Evolutionary conservation across 1,139 yeast species (phyloP).

Genomic region (Meyerozyma sp.): DNA sequence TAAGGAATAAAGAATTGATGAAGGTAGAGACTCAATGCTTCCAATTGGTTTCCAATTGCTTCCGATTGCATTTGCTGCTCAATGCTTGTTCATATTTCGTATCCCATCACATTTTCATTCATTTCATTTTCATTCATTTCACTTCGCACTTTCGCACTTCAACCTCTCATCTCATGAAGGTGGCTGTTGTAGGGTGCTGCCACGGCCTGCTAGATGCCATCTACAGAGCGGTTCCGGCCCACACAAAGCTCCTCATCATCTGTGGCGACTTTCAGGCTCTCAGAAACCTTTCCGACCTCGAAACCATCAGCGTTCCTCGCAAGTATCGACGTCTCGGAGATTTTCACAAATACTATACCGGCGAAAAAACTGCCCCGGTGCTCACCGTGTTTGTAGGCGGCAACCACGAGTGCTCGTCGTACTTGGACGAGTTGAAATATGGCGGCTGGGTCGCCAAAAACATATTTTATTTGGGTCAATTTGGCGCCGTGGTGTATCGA

Average conservation of each 20-base stretch:
- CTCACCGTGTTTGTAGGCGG: constrained; percentile 88
- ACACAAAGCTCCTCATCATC: constrained; percentile 64
- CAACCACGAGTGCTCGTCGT: constrained; percentile 86
- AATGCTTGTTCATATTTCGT: not conserved
- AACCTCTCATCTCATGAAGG: constrained; percentile 6
- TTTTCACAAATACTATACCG: constrained; percentile 67
- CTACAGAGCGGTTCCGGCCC: constrained; percentile 32
- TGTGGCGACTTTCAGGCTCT: constrained; percentile 87
- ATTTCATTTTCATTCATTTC: not conserved
- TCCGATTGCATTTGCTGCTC: not conserved
- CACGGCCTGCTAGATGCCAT: constrained; percentile 76
- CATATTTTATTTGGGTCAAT: constrained; percentile 82
- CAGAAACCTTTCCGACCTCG: constrained; percentile 57
- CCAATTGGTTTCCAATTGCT: no score
- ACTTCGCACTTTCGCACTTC: not conserved
- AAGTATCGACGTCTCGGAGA: constrained; percentile 66
- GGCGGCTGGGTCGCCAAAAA: constrained; percentile 97
- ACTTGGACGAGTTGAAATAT: constrained; percentile 62
- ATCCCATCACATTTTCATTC: not conserved
- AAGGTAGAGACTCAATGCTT: no score
- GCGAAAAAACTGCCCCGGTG: constrained; percentile 60
- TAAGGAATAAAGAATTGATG: no score
- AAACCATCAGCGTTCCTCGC: constrained; percentile 58
- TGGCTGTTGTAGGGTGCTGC: constrained; percentile 91
- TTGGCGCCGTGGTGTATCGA: constrained; percentile 65